Evolutionary conservation across 139 green algal species (phyloP).

Genomic region (Chlamydomonas urium): DNA sequence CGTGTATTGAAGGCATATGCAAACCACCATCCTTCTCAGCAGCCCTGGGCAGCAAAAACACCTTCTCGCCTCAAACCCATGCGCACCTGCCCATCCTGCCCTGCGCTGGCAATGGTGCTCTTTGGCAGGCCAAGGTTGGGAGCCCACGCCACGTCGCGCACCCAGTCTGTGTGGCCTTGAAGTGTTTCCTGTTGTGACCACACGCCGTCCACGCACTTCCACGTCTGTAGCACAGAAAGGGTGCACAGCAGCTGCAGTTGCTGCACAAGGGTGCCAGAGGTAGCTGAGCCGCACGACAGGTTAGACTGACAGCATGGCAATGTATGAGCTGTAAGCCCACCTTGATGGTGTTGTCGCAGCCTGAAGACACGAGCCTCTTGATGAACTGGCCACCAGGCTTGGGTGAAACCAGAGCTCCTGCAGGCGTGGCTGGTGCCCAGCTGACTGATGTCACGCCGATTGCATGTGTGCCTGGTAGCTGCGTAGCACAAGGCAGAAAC

Average conservation of each 20-base stretch:
- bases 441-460: constrained; percentile 82
- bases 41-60: too few relatives aligned
- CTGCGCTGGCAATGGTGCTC: constrained; percentile 84
- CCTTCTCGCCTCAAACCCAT: not conserved
- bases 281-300: too few relatives aligned
- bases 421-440: constrained; percentile 78
- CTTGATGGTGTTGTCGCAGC: constrained; percentile 90
- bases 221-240: constrained; percentile 46
- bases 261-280: too few relatives aligned
- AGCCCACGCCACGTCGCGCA: constrained; percentile 94
- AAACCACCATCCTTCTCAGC: too few relatives aligned
- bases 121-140: constrained; percentile 82
- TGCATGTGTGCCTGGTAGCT: constrained; percentile 61
- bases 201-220: constrained; percentile 46
- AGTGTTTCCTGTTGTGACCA: constrained; percentile 80
- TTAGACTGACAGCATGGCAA: too few relatives aligned
- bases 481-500: not conserved
- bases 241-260: too few relatives aligned
- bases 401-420: constrained; percentile 56
- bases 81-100: constrained; percentile 84
- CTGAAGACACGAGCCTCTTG: constrained; percentile 66
- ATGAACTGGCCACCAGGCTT: constrained; percentile 42
- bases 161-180: constrained; percentile 85
- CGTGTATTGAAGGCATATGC: too few relatives aligned
- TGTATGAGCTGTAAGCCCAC: constrained; percentile 36